Percentiles rank a stretch among this genome's conserved stretches.
These are phyloP conservation scores for Zygnema cylindricum DNA, from an alignment of 139 green algal species.

Conservation along the genomic window DNA sequence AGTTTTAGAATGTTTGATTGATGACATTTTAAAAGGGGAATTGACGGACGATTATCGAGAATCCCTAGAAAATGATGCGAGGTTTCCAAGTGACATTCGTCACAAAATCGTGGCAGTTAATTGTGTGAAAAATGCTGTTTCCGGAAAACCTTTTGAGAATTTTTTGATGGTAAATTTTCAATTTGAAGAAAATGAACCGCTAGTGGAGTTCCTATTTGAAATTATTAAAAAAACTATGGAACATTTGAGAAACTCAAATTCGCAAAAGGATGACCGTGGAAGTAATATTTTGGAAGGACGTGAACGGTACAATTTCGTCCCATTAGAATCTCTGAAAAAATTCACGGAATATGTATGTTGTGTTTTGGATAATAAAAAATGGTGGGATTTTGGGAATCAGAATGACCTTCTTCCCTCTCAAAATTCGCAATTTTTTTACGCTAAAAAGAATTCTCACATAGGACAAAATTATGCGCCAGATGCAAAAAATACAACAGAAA, in stretches of 20 bases:
- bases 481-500: too few species aligned
- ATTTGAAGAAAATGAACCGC: not conserved
- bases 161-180: not conserved
- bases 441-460: not conserved
- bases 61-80: not conserved
- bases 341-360: not conserved
- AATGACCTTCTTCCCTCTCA: not conserved
- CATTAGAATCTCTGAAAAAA: not conserved
- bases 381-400: not conserved
- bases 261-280: too few species aligned
- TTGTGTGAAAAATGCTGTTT: not conserved
- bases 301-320: too few species aligned
- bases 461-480: too few species aligned
- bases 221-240: too few species aligned
- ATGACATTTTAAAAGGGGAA: not conserved
- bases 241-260: too few species aligned
- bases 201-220: not conserved
- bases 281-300: too few species aligned
- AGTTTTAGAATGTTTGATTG: not conserved
- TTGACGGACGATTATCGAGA: not conserved
- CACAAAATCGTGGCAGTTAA: not conserved
- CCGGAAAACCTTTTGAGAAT: not conserved
- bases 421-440: not conserved
- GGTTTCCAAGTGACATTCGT: not conserved
- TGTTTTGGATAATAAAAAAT: not conserved